Conservation (phyloP, 495 filamentous ascomycete species). For the Talaromyces nanjingensis region DNA sequence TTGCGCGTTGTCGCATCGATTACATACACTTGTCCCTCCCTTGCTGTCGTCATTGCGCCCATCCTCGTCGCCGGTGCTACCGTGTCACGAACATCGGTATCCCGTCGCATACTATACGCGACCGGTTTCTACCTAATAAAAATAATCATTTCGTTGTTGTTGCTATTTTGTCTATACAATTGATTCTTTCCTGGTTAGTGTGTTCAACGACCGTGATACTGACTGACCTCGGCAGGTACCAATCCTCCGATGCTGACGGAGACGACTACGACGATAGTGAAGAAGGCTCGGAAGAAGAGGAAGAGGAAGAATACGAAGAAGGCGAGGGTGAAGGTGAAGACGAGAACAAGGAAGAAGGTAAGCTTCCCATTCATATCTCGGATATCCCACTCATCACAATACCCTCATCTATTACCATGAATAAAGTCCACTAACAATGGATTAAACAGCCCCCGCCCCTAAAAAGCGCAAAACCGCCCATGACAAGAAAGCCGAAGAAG, state of each 20-base stretch:
- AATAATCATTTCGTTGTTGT: neutral
- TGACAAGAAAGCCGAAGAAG: slow-evolving; percentile 21
- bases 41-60: neutral
- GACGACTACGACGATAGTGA: slow-evolving; percentile 33
- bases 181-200: no score
- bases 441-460: neutral
- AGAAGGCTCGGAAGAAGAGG: slow-evolving; percentile 15
- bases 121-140: slow-evolving; percentile 3
- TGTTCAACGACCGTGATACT: no score
- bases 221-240: slow-evolving; percentile 28
- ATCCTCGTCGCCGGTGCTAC: neutral
- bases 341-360: slow-evolving; percentile 8
- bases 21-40: neutral
- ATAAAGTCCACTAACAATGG: no score
- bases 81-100: slow-evolving; percentile 4
- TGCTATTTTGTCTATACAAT: neutral
- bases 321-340: slow-evolving; percentile 1
- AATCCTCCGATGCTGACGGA: slow-evolving; percentile 48
- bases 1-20: neutral
- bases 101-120: neutral
- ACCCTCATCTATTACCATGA: neutral
- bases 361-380: neutral
- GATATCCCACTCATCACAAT: neutral
- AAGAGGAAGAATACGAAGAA: slow-evolving; percentile 9
- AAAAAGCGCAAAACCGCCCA: slow-evolving; percentile 22